Percentiles rank a stretch among this genome's conserved stretches.
Conservation (phyloP, 306 rosid genomes). For the Morella rubra region DNA sequence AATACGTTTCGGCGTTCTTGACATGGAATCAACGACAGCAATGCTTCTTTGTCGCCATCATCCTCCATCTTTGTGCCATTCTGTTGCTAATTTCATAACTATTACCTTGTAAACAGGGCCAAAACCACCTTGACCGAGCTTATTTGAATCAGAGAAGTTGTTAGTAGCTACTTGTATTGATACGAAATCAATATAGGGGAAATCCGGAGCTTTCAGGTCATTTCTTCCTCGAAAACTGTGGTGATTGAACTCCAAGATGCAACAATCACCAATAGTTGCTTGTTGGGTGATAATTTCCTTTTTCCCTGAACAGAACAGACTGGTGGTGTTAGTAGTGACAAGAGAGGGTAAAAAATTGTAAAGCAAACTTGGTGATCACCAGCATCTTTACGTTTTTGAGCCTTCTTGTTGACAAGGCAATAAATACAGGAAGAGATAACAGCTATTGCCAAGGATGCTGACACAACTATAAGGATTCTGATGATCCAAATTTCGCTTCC, state of each 20-base stretch:
- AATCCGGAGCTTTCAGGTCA: conserved; percentile 25
- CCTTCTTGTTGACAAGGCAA: neutral
- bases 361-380: neutral
- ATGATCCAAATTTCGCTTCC: conserved; percentile 37
- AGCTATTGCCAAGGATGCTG: conserved; percentile 29
- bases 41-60: too few relatives aligned
- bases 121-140: conserved; percentile 48
- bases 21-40: too few relatives aligned
- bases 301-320: conserved; percentile 31
- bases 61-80: too few relatives aligned
- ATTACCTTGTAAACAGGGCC: conserved; percentile 28
- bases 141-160: conserved; percentile 43
- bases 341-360: neutral
- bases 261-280: neutral
- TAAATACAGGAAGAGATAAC: conserved; percentile 27
- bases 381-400: neutral
- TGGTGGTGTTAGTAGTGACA: neutral
- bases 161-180: conserved; percentile 33
- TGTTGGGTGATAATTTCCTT: neutral
- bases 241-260: neutral
- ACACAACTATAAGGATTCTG: conserved; percentile 7
- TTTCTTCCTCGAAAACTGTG: conserved; percentile 3
- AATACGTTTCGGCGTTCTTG: too few relatives aligned
- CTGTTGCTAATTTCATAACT: too few relatives aligned
- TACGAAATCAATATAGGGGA: conserved; percentile 45